phyloP scores from a whole-genome alignment of 768 basidiomycete genomes.

The Suillus fuscotomentosus region DNA sequence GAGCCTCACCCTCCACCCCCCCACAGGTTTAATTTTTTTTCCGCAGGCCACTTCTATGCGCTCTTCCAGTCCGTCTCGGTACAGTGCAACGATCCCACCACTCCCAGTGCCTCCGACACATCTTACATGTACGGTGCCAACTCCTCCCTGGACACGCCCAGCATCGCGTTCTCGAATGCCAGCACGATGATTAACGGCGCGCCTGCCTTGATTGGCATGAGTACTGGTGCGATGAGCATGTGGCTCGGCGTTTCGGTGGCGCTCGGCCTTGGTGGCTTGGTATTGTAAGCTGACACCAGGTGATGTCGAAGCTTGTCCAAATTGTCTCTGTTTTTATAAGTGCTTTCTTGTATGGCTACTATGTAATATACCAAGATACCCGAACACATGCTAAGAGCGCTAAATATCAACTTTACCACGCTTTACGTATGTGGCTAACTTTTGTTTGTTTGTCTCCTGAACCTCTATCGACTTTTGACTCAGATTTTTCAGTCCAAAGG shows the following conservation, averaged over 20 bases:
- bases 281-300: slow-evolving; percentile 16
- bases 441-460: too few relatives aligned
- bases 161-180: slow-evolving; percentile 56
- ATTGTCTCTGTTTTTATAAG: background rate
- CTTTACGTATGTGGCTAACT: too few relatives aligned
- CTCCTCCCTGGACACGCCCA: slow-evolving; percentile 48
- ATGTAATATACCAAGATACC: background rate
- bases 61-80: slow-evolving; percentile 60
- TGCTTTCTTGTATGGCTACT: background rate
- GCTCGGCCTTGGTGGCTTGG: slow-evolving; percentile 15
- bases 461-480: too few relatives aligned
- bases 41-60: slow-evolving; percentile 66
- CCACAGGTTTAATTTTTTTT: slow-evolving; percentile 1
- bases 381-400: too few relatives aligned
- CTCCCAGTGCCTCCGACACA: slow-evolving; percentile 45
- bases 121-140: slow-evolving; percentile 68
- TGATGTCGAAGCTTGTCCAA: background rate
- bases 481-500: too few relatives aligned
- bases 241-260: slow-evolving; percentile 12
- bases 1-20: background rate
- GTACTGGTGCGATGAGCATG: slow-evolving; percentile 12
- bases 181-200: slow-evolving; percentile 50
- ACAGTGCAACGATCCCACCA: slow-evolving; percentile 54
- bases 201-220: slow-evolving; percentile 7
- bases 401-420: too few relatives aligned